These are phyloP conservation scores for Isabelozyma heimii DNA, from an alignment of 805 yeast genomes.

Conservation along the genomic window DNA sequence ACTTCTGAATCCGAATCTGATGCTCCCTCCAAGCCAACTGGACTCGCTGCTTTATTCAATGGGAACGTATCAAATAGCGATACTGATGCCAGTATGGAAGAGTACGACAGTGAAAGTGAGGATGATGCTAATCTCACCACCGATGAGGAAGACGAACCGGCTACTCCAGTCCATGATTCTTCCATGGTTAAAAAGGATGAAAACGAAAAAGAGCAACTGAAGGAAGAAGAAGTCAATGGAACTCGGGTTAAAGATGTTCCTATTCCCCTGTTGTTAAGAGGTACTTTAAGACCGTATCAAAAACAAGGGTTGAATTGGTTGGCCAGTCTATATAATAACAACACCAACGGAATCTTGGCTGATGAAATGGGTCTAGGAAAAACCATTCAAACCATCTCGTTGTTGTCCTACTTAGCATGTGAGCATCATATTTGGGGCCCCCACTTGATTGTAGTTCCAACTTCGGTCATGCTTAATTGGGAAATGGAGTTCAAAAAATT, in stretches of 20 bases:
- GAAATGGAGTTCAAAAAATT: conserved; percentile 98
- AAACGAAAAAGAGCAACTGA: conserved; percentile 10
- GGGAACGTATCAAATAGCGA: background rate
- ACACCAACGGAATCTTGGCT: conserved; percentile 94
- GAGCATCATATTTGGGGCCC: conserved; percentile 98
- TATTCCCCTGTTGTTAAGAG: conserved; percentile 71
- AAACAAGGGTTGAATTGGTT: conserved; percentile 97
- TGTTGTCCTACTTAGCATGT: conserved; percentile 85
- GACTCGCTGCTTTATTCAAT: conserved; percentile 4
- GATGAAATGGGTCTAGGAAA: conserved; percentile 99
- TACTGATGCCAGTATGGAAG: background rate
- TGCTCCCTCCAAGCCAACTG: background rate
- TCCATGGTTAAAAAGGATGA: conserved; percentile 4
- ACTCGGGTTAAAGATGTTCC: conserved; percentile 63
- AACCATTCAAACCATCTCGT: conserved; percentile 91
- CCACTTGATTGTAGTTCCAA: conserved; percentile 93
- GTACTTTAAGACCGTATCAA: conserved; percentile 84
- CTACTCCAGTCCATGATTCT: conserved; percentile 23
- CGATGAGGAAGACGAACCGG: conserved; percentile 30
- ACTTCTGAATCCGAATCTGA: conserved; percentile 8
- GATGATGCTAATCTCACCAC: conserved; percentile 18
- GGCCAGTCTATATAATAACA: conserved; percentile 86
- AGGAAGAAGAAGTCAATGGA: conserved; percentile 38
- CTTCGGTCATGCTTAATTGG: conserved; percentile 97
- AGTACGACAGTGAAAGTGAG: conserved; percentile 6